Evolutionary conservation across 352 stramenopile genomes (phyloP), one percentile per base, ranked within the genome.

Genomic region (Phytophthora meadii): DNA sequence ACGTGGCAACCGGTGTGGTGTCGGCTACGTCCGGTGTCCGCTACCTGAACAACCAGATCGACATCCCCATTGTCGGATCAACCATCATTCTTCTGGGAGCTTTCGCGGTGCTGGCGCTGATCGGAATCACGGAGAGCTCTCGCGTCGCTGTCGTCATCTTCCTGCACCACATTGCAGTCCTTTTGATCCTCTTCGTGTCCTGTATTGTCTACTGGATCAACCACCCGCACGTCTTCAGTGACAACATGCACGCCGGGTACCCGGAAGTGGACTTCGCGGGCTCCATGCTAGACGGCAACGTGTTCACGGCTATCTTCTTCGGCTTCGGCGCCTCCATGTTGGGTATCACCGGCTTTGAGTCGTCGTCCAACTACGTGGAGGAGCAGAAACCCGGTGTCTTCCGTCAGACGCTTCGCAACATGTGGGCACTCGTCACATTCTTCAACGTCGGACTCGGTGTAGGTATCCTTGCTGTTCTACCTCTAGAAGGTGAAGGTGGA

Each of bases 341-440:
- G 9, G 90, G 90, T 58, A 90, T 97, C 52, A 92, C 79, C 9
- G 90, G 90, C 17, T 97, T 97, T 53, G 90, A 97, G 72, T 90
- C 74, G 3, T 92, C 80, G 30, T 81, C 85, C 9, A 84, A 97
- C 46, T 97, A 94, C 71, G 86, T 97, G 3, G 88, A 97, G 58
- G 87, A 95, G 44, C 88, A 97, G 53, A 55, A 61, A 9, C 74
- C 79, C 0, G 84, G 88, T n/a, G 85, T 96, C 25, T 97, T 97
- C 59, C 69, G 77, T 44, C 74, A 81, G 63, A 84, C 77, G 8
- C 69, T 86, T 6, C 73, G 76, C 28, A 90, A 90, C 60, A 95
- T 95, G 88, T 95, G 87, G 85, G 62, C 58, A 9, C 78, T 85
- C 24, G 88, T 93, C 5, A 76, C 87, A 7, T 66, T 96, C n/a